Evolutionary conservation across 2,329 filamentous ascomycete species (phyloP), one percentile per base, ranked within the genome.

Genomic region (Aureobasidium namibiae): DNA sequence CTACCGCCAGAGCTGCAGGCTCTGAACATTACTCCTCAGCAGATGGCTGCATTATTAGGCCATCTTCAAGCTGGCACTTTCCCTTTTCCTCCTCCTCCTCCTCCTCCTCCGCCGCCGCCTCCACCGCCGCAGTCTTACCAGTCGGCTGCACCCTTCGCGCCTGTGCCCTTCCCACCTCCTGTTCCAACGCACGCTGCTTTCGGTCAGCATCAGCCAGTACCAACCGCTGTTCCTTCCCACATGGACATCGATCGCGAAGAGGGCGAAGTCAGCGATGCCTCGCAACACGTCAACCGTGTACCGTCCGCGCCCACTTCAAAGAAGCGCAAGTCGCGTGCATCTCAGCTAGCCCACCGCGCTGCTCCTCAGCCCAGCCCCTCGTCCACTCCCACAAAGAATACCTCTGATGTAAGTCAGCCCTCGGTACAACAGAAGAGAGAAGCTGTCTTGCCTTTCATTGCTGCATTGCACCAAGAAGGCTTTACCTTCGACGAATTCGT

Each of bases 401-500:
- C 14, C 16, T 13, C 54, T 24, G 42, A 57, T 57, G 41, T 38
- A 57, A 57, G 41, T 48, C 31, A 57, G 23, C 11, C 11, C 45
- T 48, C 42, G 24, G 26, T 60, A 29, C 31, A 29, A 14, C 36
- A 34, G 41, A 50, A 61, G 36, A 61, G 48, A 24, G 56, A 56
- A 26, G 39, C 31, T 11, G 60, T 29, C 16, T 14, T 59, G 24
- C 60, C 56, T 45, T 70, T 72, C 42, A 61, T 72, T n/a, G 61
- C 63, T 7, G 64, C 66, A 44, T 66, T 80, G 61, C 69, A 77
- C 56, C 68, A 71, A 39, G 76, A 89, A 61, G 87, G 89, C 50
- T 83, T 95, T 60, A 83, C 83, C 21, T 95, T 86, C 67, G 80
- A 87, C 58, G 81, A 89, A 61, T 86, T 92, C 60, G 76, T 92